Conservation (phyloP, 176 grass and related monocot species). For the Tillandsia fasciculata region DNA sequence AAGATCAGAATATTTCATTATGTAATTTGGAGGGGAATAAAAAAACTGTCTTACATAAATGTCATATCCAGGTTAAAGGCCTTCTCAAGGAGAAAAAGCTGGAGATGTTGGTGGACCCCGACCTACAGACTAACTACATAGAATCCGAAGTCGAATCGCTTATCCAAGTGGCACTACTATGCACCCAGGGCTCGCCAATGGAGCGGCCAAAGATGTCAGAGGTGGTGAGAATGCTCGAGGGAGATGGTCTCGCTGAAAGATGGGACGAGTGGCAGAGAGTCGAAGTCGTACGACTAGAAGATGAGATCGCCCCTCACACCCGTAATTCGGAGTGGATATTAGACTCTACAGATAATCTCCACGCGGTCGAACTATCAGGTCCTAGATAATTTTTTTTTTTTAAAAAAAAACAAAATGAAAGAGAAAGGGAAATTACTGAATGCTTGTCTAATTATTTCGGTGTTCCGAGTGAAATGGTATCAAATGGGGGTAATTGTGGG, state of each 20-base stretch:
- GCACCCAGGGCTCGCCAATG: slow-evolving; percentile 62
- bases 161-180: slow-evolving; percentile 78
- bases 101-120: slow-evolving; percentile 62
- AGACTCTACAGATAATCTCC: slow-evolving; percentile 1
- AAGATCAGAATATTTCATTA: too few relatives aligned
- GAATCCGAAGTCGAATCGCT: slow-evolving; percentile 72
- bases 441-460: too few relatives aligned
- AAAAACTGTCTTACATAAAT: neutral
- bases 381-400: neutral
- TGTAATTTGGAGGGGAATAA: too few relatives aligned
- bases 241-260: slow-evolving; percentile 60
- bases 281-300: slow-evolving; percentile 60
- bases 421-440: too few relatives aligned
- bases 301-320: slow-evolving; percentile 36
- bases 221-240: slow-evolving; percentile 89
- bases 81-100: slow-evolving; percentile 75
- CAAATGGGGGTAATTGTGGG: neutral
- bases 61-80: slow-evolving; percentile 60
- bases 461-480: too few relatives aligned
- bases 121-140: slow-evolving; percentile 59
- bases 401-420: too few relatives aligned
- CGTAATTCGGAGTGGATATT: neutral
- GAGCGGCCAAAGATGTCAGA: slow-evolving; percentile 89
- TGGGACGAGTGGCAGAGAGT: slow-evolving; percentile 95
- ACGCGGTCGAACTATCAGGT: neutral